phyloP scores from a whole-genome alignment of 768 basidiomycete genomes.

The Gloeophyllum trabeum region DNA sequence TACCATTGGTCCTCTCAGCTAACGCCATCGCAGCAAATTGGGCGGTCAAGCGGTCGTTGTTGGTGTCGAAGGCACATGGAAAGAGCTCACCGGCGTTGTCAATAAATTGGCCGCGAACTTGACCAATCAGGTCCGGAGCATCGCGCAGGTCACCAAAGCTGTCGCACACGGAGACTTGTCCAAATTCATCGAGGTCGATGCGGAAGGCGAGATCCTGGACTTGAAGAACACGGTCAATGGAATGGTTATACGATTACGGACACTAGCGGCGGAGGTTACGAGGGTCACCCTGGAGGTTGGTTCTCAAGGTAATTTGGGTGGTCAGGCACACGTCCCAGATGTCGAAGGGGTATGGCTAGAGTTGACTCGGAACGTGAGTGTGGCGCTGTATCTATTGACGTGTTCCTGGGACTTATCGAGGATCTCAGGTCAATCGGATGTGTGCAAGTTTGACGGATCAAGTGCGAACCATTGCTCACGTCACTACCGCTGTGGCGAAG shows the following conservation, averaged over 20 bases:
- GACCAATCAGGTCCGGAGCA: constrained; percentile 46
- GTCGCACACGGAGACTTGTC: constrained; percentile 85
- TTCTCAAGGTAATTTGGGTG: constrained; percentile 81
- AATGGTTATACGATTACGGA: constrained; percentile 40
- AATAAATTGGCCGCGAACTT: constrained; percentile 75
- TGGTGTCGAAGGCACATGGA: constrained; percentile 88
- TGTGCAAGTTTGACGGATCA: constrained; percentile 70
- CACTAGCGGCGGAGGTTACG: constrained; percentile 74
- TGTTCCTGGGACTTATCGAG: neutral
- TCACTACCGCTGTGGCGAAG: constrained; percentile 83
- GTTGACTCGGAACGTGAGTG: constrained; percentile 59
- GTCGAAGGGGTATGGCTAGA: constrained; percentile 91
- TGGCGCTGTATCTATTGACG: neutral
- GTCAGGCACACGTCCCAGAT: constrained; percentile 79
- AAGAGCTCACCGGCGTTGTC: constrained; percentile 72
- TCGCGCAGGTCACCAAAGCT: constrained; percentile 54
- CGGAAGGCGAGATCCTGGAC: constrained; percentile 82
- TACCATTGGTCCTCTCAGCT: constrained; percentile 20
- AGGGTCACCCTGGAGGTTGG: constrained; percentile 80
- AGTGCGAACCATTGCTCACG: constrained; percentile 75
- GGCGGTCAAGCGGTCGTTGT: constrained; percentile 81
- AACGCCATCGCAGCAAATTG: constrained; percentile 38
- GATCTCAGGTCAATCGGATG: constrained; percentile 76
- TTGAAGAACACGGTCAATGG: constrained; percentile 53
- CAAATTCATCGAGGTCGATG: constrained; percentile 88